Conservation (phyloP, 345 rosid species). For the Erodium maritimum region DNA sequence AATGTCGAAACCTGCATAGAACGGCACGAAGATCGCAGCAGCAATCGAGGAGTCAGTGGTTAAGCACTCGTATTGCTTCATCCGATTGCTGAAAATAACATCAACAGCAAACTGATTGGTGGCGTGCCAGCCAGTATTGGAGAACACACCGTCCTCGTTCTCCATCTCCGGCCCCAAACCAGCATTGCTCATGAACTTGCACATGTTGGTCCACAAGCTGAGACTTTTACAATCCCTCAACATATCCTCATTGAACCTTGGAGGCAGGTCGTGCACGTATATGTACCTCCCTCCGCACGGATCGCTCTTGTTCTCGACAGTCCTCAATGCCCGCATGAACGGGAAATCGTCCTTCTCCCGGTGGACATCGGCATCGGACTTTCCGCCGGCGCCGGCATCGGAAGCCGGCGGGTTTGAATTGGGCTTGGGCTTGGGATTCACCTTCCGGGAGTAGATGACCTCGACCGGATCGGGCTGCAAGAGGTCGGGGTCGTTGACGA, state of each 20-base stretch:
- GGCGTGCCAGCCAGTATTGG: constrained; percentile 70
- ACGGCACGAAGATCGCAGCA: constrained; percentile 78
- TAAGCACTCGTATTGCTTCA: constrained; percentile 85
- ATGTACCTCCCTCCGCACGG: constrained; percentile 79
- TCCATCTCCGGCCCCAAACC: constrained; percentile 79
- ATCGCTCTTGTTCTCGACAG: constrained; percentile 62
- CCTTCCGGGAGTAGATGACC: not conserved
- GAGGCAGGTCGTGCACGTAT: constrained; percentile 64
- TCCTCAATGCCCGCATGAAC: constrained; percentile 59
- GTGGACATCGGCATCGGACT: not conserved
- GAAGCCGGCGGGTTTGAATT: too few species aligned
- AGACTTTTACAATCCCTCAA: constrained; percentile 67
- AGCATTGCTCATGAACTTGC: constrained; percentile 65
- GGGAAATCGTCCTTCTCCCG: constrained; percentile 28
- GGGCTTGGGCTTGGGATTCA: too few species aligned
- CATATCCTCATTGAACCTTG: constrained; percentile 79
- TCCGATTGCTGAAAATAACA: constrained; percentile 65
- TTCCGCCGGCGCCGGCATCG: constrained; percentile 2
- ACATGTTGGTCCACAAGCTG: constrained; percentile 91
- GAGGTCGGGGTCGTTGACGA: constrained; percentile 22
- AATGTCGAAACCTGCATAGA: constrained; percentile 79
- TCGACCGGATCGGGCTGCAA: constrained; percentile 15
- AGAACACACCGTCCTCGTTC: constrained; percentile 71
- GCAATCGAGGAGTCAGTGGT: constrained; percentile 73
- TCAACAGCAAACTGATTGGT: constrained; percentile 88